Base-by-base conservation (phyloP, 257 asterid species). In the Buddleja alternifolia region DNA sequence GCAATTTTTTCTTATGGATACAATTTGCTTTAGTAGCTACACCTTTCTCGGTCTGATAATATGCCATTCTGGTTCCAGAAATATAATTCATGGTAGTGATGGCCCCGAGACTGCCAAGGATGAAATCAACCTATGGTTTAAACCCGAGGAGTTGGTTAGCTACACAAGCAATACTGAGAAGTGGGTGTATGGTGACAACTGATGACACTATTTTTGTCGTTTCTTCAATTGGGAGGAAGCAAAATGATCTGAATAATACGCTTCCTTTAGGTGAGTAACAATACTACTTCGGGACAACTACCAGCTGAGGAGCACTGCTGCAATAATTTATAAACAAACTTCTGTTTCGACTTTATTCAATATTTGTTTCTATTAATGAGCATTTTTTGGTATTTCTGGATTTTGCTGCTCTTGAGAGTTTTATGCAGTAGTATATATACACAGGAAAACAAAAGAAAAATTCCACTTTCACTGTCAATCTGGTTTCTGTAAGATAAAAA, bases 91-190 rank as follows among this genome's bases (percentile, higher is more conserved):
- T 44, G 99, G 99, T 6, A 94, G 99, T 25, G 99, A 94, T 64
- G 98, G 99, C n/a, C 96, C 90, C 0, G 97, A 94, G 87, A 94
- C 98, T 2, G 99, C 99, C 36, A 94, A 92, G 83, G 98, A 94
- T 72, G 99, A 94, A 68, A 94, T 94, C 89, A 80, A 74, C 74
- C 88, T 92, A 59, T 92, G 98, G 99, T 92, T 94, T 73, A 92
- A 94, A 74, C 92, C 93, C 0, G 97, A 85, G 67, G 99, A 94
- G 79, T 81, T 94, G 89, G 96, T 94, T 45, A 78, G 59, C 24
- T 94, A 83, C 95, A 71, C 89, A 4, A 85, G 83, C 90, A 85
- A 89, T 70, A 73, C 95, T 42, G 99, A 94, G 87, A 89, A 88
- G 81, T 94, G 98, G 99, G 60, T 89, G 71, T 89, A 94, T 67